These are phyloP conservation scores for Oryza australiensis DNA, from an alignment of 176 grass and related monocot genomes.

Conservation along the genomic window DNA sequence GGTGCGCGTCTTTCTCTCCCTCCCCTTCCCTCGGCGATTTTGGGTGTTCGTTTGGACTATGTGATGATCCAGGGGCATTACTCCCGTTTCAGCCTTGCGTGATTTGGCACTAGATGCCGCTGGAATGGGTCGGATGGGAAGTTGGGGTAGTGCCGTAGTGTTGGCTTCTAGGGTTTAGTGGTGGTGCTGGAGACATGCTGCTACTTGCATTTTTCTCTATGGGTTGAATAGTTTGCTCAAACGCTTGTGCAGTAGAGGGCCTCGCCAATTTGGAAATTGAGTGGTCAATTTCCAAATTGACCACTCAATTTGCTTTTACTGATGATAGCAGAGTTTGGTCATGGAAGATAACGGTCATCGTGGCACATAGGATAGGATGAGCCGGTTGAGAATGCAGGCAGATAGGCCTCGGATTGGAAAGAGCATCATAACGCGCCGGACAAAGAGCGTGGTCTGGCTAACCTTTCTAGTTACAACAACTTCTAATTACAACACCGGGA, in stretches of 20 bases:
- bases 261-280: no score
- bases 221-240: not conserved
- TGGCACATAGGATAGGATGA: not conserved
- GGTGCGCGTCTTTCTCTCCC: conserved; percentile 31
- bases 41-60: not conserved
- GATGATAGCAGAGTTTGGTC: not conserved
- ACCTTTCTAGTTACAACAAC: no score
- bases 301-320: no score
- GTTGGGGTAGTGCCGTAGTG: not conserved
- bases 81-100: not conserved
- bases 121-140: not conserved
- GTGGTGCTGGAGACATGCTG: not conserved
- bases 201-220: not conserved
- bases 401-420: not conserved
- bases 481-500: no score
- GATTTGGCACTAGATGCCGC: not conserved
- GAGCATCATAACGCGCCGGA: no score
- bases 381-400: not conserved
- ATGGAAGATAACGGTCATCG: not conserved
- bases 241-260: not conserved
- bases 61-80: not conserved
- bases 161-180: conserved; percentile 14
- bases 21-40: not conserved
- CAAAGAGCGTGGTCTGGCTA: no score
- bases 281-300: conserved; percentile 4